Conservation (phyloP, 495 filamentous ascomycete species). For the Neurospora tetrasperma region DNA sequence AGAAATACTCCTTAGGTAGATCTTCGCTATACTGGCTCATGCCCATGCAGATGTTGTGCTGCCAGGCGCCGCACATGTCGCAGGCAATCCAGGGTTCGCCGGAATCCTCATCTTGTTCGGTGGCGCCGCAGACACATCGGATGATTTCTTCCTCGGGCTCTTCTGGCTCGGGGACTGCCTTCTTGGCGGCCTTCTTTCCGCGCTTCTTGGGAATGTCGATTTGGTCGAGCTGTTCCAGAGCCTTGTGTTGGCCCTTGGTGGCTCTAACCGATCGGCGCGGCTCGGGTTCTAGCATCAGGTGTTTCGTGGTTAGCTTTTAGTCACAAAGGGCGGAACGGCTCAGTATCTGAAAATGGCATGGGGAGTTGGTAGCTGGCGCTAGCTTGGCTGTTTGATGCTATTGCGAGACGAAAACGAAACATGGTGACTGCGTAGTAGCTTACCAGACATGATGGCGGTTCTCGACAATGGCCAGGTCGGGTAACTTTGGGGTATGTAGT, state of each 20-base stretch:
- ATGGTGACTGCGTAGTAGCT: conserved; percentile 16
- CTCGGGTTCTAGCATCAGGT: conserved; percentile 47
- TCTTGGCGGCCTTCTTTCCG: conserved; percentile 46
- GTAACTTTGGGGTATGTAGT: neutral
- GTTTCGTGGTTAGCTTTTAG: conserved; percentile 13
- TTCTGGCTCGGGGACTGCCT: conserved; percentile 44
- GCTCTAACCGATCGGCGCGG: conserved; percentile 87
- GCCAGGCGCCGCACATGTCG: conserved; percentile 85
- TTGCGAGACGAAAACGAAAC: conserved; percentile 1
- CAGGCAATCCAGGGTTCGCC: conserved; percentile 84
- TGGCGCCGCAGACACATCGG: conserved; percentile 85
- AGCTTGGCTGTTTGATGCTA: conserved; percentile 1
- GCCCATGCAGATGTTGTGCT: conserved; percentile 93
- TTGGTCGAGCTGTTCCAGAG: conserved; percentile 59
- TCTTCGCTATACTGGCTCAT: conserved; percentile 65
- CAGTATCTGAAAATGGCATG: neutral
- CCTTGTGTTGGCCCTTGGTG: conserved; percentile 94
- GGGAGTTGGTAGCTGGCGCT: neutral
- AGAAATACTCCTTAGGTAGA: conserved; percentile 71
- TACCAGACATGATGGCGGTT: conserved; percentile 25
- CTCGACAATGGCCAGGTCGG: conserved; percentile 2
- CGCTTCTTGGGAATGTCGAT: conserved; percentile 53
- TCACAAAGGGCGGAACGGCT: conserved; percentile 2
- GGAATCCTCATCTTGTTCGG: conserved; percentile 71
- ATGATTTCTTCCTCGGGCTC: conserved; percentile 61